These are phyloP conservation scores for Eleusine coracana DNA, from an alignment of 176 grass and related monocot species.

Conservation along the genomic window DNA sequence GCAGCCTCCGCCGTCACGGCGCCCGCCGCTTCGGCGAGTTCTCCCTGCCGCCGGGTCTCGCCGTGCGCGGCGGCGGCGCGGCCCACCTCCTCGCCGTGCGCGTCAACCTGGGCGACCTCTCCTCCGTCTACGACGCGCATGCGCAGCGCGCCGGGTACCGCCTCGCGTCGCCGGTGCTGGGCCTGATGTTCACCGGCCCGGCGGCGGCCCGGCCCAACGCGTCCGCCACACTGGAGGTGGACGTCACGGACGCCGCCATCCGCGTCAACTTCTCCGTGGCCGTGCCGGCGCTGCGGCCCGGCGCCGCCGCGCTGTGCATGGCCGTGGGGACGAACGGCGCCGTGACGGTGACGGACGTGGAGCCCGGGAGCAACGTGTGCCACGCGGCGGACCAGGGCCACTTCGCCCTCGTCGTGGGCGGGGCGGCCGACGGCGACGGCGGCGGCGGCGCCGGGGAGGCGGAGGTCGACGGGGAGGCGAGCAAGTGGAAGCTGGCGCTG, in stretches of 20 bases:
- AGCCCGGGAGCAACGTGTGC: conserved; percentile 55
- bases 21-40: conserved; percentile 57
- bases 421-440: neutral
- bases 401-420: conserved; percentile 62
- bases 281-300: conserved; percentile 40
- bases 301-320: conserved; percentile 59
- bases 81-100: conserved; percentile 66
- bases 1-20: conserved; percentile 68
- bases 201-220: conserved; percentile 37
- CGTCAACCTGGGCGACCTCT: conserved; percentile 79
- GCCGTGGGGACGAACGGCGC: conserved; percentile 50
- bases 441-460: neutral
- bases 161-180: conserved; percentile 77
- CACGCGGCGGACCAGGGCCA: conserved; percentile 72
- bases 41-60: conserved; percentile 59
- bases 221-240: conserved; percentile 42
- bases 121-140: conserved; percentile 59
- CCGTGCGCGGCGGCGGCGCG: conserved; percentile 40
- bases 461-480: conserved; percentile 41
- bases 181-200: conserved; percentile 74
- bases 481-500: conserved; percentile 86
- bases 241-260: conserved; percentile 58
- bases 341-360: conserved; percentile 56
- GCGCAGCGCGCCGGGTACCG: conserved; percentile 50
- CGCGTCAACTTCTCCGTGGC: conserved; percentile 73